phyloP scores from a whole-genome alignment of 2,329 filamentous ascomycete genomes.

The Phoma herbarum region DNA sequence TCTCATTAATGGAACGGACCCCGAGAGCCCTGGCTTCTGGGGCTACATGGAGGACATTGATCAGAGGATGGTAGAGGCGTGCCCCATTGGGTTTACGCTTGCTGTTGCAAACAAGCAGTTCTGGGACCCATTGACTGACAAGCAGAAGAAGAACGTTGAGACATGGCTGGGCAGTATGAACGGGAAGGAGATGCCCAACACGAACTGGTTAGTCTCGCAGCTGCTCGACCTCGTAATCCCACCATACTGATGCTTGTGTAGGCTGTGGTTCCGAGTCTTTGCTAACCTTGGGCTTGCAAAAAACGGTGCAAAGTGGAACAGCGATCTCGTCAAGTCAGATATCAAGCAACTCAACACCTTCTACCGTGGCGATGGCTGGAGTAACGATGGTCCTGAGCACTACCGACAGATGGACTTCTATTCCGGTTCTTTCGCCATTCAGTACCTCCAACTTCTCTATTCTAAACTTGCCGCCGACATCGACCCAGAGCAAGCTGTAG shows the following conservation, averaged over 20 bases:
- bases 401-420: conserved; percentile 90
- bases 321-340: conserved; percentile 74
- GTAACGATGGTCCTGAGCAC: conserved; percentile 79
- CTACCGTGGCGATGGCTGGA: conserved; percentile 84
- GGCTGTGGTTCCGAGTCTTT: conserved; percentile 87
- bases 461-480: conserved; percentile 72
- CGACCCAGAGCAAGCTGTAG: conserved; percentile 71
- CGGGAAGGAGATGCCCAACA: conserved; percentile 73
- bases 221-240: background rate
- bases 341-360: conserved; percentile 82
- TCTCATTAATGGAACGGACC: conserved; percentile 75
- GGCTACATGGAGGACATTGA: conserved; percentile 78
- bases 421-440: conserved; percentile 82
- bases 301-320: conserved; percentile 75
- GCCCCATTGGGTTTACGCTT: conserved; percentile 77
- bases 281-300: conserved; percentile 80
- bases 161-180: conserved; percentile 81
- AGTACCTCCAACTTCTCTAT: conserved; percentile 80
- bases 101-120: conserved; percentile 71
- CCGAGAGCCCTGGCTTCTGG: conserved; percentile 76
- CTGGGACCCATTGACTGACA: conserved; percentile 71
- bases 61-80: conserved; percentile 87
- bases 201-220: conserved; percentile 66
- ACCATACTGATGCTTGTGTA: conserved; percentile 48
- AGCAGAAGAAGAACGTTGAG: conserved; percentile 72